Evolutionary conservation across 2,329 filamentous ascomycete genomes (phyloP), one percentile per base, ranked within the genome.

Genomic region (Colletotrichum melonis): DNA sequence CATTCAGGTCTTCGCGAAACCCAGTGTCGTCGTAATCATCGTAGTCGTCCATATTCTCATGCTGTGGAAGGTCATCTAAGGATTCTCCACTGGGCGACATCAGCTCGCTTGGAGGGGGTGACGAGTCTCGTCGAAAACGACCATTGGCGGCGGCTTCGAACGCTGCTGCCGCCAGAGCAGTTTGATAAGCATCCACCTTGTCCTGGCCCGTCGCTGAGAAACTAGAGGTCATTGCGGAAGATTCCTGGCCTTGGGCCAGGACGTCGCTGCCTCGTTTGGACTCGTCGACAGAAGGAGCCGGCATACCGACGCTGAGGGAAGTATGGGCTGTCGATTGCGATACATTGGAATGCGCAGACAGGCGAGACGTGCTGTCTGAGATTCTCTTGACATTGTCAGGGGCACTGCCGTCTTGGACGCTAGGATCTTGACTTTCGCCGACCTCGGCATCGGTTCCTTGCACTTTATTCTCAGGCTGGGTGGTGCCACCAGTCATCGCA

Each of bases 151-250:
- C 93, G 6, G 95, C 95, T 79, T 92, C 88, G 74, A 93, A 92
- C 11, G 95, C 93, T 7, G 95, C 96, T 59, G 93, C 92, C 1
- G 94, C 95, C 5, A 98, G 87, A 1, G 95, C 95, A 65, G 93
- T 93, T 79, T 98, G 95, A 78, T 98, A 96, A 1, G 91, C 92
- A 55, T 91, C 91, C 69, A 85, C 83, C 32, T 78, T 80, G 64
- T 77, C 78, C 77, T 76, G 74, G 14, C 77, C 76, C 12, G 60
- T 54, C 52, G 67, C 54, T 4, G 65, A 59, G 12, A 75, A 74
- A 9, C 67, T 73, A 12, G 65, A 56, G 35, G 74, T 67, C 46
- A 76, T 75, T 5, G 75, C 75, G 9, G 76, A 67, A n/a, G 75
- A 68, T 11, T 75, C 76, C 59, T 78, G 67, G 8, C 69, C 63